These are phyloP conservation scores for Penicillium italicum DNA, from an alignment of 2,329 filamentous ascomycete species.

Conservation along the genomic window DNA sequence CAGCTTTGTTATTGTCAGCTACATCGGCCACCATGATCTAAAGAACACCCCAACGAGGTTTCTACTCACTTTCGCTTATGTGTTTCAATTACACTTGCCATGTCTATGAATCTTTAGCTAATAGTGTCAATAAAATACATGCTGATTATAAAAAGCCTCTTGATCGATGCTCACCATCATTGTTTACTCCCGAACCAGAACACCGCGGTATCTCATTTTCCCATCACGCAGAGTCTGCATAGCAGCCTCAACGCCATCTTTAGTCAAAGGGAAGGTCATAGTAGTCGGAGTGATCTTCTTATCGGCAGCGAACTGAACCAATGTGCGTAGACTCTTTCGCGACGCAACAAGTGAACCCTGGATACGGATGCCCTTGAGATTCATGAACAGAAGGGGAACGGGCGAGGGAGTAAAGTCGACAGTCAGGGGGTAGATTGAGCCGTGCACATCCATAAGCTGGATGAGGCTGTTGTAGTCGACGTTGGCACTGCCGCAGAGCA, in stretches of 20 bases:
- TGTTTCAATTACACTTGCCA: neutral
- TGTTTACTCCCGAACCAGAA: constrained; percentile 32
- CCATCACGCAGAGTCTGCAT: constrained; percentile 47
- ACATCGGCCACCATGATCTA: no score
- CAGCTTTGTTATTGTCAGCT: no score
- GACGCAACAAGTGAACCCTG: constrained; percentile 63
- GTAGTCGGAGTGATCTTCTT: constrained; percentile 62
- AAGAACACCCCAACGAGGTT: no score
- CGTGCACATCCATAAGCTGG: constrained; percentile 25
- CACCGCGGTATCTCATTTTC: constrained; percentile 49
- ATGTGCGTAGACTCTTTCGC: constrained; percentile 55
- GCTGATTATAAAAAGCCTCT: neutral
- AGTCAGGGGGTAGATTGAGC: constrained; percentile 26
- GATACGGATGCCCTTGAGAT: constrained; percentile 56
- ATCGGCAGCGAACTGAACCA: constrained; percentile 60
- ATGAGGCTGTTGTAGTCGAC: constrained; percentile 26
- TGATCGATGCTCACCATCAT: constrained; percentile 19
- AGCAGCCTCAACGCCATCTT: constrained; percentile 32
- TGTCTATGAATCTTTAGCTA: neutral
- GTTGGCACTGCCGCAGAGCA: constrained; percentile 24
- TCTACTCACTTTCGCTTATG: no score
- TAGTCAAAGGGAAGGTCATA: constrained; percentile 58
- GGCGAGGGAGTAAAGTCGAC: constrained; percentile 21
- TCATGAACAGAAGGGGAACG: constrained; percentile 32
- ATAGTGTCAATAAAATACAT: neutral